Evolutionary conservation across 768 basidiomycete genomes (phyloP).

Genomic region (Suillus discolor): DNA sequence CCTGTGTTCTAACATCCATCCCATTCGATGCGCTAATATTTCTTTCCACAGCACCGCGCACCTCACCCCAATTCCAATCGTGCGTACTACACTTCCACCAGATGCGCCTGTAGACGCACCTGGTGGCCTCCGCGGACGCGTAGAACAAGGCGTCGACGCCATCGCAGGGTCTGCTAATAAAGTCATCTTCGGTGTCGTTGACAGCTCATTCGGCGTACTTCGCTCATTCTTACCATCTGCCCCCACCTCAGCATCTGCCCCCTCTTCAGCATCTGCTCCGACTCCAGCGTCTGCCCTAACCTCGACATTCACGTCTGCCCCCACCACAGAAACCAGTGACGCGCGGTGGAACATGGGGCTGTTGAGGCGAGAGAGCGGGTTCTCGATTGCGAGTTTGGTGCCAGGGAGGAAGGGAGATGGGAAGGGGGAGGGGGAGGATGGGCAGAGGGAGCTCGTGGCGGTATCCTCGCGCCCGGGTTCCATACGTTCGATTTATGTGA

Average conservation of each 20-base stretch:
- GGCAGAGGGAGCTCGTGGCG: constrained; percentile 56
- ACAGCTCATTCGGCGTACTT: constrained; percentile 87
- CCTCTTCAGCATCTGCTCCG: constrained; percentile 14
- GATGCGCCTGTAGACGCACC: constrained; percentile 52
- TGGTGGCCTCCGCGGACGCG: constrained; percentile 67
- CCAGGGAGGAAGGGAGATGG: constrained; percentile 36
- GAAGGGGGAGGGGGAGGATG: constrained; percentile 34
- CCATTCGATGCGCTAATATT: not conserved
- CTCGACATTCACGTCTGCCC: constrained; percentile 11
- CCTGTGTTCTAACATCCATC: not conserved
- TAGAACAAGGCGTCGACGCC: constrained; percentile 79
- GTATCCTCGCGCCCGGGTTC: constrained; percentile 55
- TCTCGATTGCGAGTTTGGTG: constrained; percentile 81
- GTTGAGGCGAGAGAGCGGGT: constrained; percentile 73
- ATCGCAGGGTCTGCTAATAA: constrained; percentile 83
- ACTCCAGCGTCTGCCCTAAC: constrained; percentile 30
- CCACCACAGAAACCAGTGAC: constrained; percentile 2
- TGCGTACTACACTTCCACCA: constrained; percentile 45
- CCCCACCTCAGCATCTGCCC: constrained; percentile 19
- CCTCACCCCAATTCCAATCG: constrained; percentile 78
- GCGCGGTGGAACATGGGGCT: constrained; percentile 62
- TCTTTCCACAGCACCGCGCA: constrained; percentile 62
- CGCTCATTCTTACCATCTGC: constrained; percentile 69
- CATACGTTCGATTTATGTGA: constrained; percentile 33
- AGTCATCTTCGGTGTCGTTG: constrained; percentile 82